These are phyloP conservation scores for Cystobasidium onofrii DNA, from an alignment of 768 basidiomycete species.

Conservation along the genomic window DNA sequence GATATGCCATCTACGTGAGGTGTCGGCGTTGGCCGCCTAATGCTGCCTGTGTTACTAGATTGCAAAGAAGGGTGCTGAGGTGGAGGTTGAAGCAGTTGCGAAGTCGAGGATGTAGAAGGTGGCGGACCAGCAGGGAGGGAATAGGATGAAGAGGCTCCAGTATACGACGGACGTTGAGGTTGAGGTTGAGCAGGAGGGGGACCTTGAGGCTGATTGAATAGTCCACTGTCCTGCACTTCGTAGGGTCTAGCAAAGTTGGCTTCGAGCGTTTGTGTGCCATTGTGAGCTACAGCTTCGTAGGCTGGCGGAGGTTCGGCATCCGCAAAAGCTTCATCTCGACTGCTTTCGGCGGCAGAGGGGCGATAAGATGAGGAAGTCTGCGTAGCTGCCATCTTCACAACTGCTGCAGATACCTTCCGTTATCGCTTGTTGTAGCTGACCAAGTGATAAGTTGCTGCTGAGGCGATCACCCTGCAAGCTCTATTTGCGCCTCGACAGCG, in stretches of 20 bases:
- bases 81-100: neutral
- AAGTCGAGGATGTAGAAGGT: neutral
- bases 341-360: neutral
- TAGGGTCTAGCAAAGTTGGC: constrained; percentile 25
- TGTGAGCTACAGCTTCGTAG: neutral
- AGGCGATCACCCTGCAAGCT: no score
- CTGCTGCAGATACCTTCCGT: no score
- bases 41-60: neutral
- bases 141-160: neutral
- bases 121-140: neutral
- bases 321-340: constrained; percentile 14
- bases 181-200: constrained; percentile 18
- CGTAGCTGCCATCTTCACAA: neutral
- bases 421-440: no score
- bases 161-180: neutral
- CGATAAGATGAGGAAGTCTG: neutral
- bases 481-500: no score
- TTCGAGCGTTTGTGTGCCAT: constrained; percentile 14
- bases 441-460: no score
- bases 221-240: constrained; percentile 26
- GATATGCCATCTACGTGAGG: constrained; percentile 25
- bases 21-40: neutral
- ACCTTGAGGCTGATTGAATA: neutral
- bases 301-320: constrained; percentile 29
- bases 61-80: neutral